These are phyloP conservation scores for Gypsophila paniculata DNA, from an alignment of 179 eudicot genomes.

Conservation along the genomic window DNA sequence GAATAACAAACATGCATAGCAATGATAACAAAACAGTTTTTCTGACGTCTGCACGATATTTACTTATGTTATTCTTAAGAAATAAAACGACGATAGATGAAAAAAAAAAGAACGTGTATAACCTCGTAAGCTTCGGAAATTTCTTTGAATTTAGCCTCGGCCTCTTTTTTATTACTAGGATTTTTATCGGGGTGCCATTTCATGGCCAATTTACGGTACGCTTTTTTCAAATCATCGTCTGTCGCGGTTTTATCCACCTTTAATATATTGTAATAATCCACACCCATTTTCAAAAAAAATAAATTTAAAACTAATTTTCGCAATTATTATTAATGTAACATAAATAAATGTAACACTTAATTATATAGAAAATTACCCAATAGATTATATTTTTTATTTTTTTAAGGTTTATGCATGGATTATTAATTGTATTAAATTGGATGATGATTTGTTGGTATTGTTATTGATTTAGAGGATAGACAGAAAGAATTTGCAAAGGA, in stretches of 20 bases:
- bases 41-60: no score
- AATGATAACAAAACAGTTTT: no score
- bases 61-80: no score
- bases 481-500: neutral
- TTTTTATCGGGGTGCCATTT: constrained; percentile 67
- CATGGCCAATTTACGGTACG: constrained; percentile 54
- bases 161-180: constrained; percentile 45
- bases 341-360: neutral
- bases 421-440: neutral
- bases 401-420: neutral
- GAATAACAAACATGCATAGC: neutral
- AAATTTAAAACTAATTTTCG: no score
- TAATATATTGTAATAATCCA: constrained; percentile 42
- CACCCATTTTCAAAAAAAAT: no score
- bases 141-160: constrained; percentile 57
- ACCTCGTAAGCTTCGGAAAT: constrained; percentile 59
- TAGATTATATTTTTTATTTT: neutral
- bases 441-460: neutral
- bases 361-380: neutral
- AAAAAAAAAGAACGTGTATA: neutral
- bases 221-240: constrained; percentile 50
- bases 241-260: constrained; percentile 42
- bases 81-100: no score
- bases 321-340: no score
- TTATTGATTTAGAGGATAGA: neutral